Percentiles rank a stretch among this genome's conserved stretches.
phyloP scores from a whole-genome alignment of 306 rosid species.

The Nissolia schottii region DNA sequence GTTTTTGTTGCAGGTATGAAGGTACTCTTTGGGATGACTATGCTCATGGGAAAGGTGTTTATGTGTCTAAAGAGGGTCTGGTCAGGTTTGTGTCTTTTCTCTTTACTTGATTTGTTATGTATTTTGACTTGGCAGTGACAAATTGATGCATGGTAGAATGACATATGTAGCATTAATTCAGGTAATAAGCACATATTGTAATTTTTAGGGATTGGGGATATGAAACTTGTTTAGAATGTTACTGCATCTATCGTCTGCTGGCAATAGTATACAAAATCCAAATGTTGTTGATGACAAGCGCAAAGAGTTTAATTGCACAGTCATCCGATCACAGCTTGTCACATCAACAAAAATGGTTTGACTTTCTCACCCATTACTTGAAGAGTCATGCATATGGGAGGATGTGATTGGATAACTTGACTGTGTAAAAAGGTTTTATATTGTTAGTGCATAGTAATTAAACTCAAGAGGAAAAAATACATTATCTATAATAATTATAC shows the following conservation, averaged over 20 bases:
- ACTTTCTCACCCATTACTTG: too few relatives aligned
- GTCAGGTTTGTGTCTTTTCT: slow-evolving; percentile 72
- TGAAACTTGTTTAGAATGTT: not conserved
- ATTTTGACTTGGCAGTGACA: not conserved
- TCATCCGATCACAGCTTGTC: too few relatives aligned
- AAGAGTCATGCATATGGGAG: too few relatives aligned
- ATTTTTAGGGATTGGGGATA: not conserved
- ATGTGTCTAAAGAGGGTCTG: slow-evolving; percentile 51
- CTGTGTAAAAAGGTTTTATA: too few relatives aligned
- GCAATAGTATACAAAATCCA: not conserved
- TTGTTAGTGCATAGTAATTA: too few relatives aligned
- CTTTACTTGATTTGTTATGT: not conserved
- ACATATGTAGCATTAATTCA: not conserved
- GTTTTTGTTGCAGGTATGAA: slow-evolving; percentile 57
- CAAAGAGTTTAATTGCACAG: too few relatives aligned
- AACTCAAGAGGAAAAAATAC: too few relatives aligned
- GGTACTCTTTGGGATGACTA: slow-evolving; percentile 97
- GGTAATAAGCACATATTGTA: not conserved
- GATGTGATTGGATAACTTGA: too few relatives aligned
- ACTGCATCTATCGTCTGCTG: not conserved
- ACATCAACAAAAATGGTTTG: too few relatives aligned
- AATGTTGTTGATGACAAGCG: not conserved
- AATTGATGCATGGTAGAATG: not conserved
- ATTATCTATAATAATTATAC: not conserved
- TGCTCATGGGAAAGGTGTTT: slow-evolving; percentile 97